A percentile compares a stretch with the other conserved stretches of the same genome.
Evolutionary conservation across 345 rosid species (phyloP).

Genomic region (Sonneratia caseolaris): DNA sequence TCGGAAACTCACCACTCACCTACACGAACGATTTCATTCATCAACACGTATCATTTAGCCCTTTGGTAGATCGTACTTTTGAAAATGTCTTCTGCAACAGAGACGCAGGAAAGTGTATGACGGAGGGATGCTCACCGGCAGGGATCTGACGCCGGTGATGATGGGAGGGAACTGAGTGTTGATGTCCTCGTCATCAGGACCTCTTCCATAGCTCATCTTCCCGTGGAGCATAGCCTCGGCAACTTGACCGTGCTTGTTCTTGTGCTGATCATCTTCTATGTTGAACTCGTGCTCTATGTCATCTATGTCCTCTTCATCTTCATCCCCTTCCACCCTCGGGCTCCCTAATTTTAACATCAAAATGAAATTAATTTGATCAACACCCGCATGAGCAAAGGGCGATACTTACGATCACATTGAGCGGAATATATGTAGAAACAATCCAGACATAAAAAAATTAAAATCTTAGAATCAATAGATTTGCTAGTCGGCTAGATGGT

Average conservation of each 20-base stretch:
- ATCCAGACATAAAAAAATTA: too few relatives aligned
- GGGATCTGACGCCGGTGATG: conserved; percentile 52
- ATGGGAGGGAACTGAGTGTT: conserved; percentile 58
- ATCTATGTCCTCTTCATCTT: conserved; percentile 89
- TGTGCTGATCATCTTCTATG: conserved; percentile 53
- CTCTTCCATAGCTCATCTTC: conserved; percentile 96
- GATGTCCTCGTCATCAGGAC: conserved; percentile 67
- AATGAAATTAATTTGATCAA: background rate
- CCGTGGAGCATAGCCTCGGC: conserved; percentile 90
- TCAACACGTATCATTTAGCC: background rate
- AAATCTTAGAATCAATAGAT: too few relatives aligned
- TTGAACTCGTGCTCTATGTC: conserved; percentile 93
- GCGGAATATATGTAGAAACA: too few relatives aligned
- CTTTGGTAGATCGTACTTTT: too few relatives aligned
- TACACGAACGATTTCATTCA: conserved; percentile 12
- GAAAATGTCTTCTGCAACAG: too few relatives aligned
- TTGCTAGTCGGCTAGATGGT: too few relatives aligned
- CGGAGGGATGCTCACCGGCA: conserved; percentile 39
- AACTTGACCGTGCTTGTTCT: conserved; percentile 42
- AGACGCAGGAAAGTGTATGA: too few relatives aligned
- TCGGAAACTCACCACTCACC: conserved; percentile 87
- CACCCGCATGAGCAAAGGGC: background rate
- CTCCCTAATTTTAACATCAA: conserved; percentile 35
- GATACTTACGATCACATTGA: too few relatives aligned
- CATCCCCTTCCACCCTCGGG: conserved; percentile 90